Conservation (phyloP, 1,284 basidiomycete genomes). For the Boletus albobrunnescens region DNA sequence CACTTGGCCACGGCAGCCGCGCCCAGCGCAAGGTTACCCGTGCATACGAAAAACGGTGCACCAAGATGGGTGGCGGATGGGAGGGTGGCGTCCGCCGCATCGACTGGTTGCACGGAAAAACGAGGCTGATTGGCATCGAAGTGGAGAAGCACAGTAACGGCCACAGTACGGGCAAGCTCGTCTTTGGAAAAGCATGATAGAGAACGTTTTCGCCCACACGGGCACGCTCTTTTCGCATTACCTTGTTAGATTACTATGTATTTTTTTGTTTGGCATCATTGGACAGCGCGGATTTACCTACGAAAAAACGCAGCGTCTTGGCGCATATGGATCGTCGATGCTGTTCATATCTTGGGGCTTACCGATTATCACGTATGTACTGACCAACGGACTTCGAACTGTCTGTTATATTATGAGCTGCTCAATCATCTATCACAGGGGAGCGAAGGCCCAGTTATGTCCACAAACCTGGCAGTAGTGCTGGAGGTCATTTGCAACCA, state of each 20-base stretch:
- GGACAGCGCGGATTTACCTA: not conserved
- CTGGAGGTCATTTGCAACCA: no score
- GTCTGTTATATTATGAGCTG: no score
- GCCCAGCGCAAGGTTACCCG: slow-evolving; percentile 52
- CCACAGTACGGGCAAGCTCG: slow-evolving; percentile 43
- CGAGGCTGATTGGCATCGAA: slow-evolving; percentile 58
- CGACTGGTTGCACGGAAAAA: slow-evolving; percentile 64
- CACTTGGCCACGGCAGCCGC: slow-evolving; percentile 50
- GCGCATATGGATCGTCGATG: slow-evolving; percentile 13
- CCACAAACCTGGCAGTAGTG: no score
- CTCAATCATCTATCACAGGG: no score
- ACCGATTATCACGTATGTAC: no score
- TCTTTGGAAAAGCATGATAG: slow-evolving; percentile 43
- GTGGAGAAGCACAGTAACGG: slow-evolving; percentile 46
- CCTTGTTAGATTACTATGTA: not conserved
- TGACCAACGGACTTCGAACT: no score
- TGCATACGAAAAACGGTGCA: slow-evolving; percentile 61
- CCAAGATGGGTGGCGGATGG: slow-evolving; percentile 60
- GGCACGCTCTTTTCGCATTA: slow-evolving; percentile 5
- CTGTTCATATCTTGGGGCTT: no score
- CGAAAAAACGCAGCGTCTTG: slow-evolving; percentile 1
- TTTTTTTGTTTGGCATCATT: slow-evolving; percentile 1
- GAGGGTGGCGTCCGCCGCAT: slow-evolving; percentile 60
- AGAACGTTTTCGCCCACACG: not conserved
- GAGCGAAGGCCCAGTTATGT: no score